A percentile compares a stretch with the other conserved stretches of the same genome.
Conservation (phyloP, 2,329 filamentous ascomycete genomes). For the Hymenoscyphus occultus region DNA sequence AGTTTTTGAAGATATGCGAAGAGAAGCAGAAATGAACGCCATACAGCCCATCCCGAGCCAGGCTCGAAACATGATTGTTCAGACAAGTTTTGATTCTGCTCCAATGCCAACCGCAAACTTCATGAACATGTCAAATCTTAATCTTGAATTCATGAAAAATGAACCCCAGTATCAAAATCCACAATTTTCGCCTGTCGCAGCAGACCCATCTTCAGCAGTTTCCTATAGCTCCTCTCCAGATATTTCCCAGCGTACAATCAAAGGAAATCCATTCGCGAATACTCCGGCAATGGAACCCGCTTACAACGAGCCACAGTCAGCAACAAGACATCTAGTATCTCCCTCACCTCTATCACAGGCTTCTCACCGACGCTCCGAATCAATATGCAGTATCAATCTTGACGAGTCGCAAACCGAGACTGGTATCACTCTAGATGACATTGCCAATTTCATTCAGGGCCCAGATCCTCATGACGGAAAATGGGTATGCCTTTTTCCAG, state of each 20-base stretch:
- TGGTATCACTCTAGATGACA: conserved; percentile 83
- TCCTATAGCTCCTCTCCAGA: conserved; percentile 53
- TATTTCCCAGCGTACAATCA: conserved; percentile 46
- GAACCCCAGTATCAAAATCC: conserved; percentile 24
- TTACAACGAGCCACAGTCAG: conserved; percentile 22
- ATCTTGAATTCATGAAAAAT: conserved; percentile 44
- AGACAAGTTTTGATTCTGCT: conserved; percentile 47
- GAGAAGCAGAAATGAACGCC: conserved; percentile 50
- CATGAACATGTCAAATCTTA: conserved; percentile 48
- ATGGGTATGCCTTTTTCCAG: conserved; percentile 73
- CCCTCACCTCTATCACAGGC: conserved; percentile 26
- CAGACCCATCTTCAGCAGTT: conserved; percentile 44
- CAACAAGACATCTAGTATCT: conserved; percentile 19
- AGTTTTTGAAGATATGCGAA: conserved; percentile 58
- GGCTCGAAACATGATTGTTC: conserved; percentile 44
- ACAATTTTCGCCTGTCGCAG: conserved; percentile 31
- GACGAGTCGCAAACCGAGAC: conserved; percentile 70
- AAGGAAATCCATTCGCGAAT: conserved; percentile 44
- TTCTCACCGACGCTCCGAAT: conserved; percentile 56
- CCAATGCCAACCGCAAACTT: conserved; percentile 57
- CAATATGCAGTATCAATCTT: conserved; percentile 58
- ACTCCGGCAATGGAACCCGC: conserved; percentile 41
- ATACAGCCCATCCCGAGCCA: conserved; percentile 57
- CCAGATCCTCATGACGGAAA: conserved; percentile 72
- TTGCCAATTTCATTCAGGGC: conserved; percentile 69